Conservation (phyloP, 768 basidiomycete species). For the Boletus vermiculosoides region DNA sequence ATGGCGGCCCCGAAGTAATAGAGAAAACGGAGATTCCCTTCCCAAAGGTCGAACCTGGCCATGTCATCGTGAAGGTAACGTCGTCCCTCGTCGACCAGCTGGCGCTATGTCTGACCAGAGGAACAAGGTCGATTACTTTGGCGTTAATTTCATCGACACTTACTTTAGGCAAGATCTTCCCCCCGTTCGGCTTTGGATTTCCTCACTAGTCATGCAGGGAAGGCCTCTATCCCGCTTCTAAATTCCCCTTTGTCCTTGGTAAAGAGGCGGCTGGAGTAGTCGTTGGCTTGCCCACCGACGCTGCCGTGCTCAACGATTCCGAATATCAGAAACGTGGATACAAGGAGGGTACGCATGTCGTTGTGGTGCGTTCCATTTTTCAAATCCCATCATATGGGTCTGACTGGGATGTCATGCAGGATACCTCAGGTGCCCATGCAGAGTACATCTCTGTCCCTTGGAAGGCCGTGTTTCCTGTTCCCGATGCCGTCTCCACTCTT, state of each 20-base stretch:
- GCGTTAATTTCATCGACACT: constrained; percentile 86
- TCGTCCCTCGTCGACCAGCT: neutral
- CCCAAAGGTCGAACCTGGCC: constrained; percentile 55
- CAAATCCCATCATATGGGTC: neutral
- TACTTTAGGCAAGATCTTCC: constrained; percentile 61
- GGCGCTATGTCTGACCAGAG: neutral
- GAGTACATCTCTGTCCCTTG: constrained; percentile 71
- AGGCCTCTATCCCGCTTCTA: constrained; percentile 60
- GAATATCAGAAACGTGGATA: constrained; percentile 65
- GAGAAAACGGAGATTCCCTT: constrained; percentile 67
- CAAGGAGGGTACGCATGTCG: constrained; percentile 69
- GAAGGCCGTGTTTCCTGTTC: constrained; percentile 62
- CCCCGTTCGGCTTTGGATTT: neutral
- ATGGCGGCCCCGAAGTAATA: constrained; percentile 76
- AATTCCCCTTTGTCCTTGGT: constrained; percentile 69
- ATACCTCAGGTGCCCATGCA: constrained; percentile 53
- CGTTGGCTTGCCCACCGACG: constrained; percentile 69
- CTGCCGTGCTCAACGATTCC: constrained; percentile 53
- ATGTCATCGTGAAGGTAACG: constrained; percentile 49
- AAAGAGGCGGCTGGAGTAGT: constrained; percentile 79
- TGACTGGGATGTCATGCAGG: constrained; percentile 32
- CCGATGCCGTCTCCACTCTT: constrained; percentile 54
- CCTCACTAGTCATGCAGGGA: constrained; percentile 37
- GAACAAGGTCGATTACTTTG: constrained; percentile 64
- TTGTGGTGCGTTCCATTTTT: constrained; percentile 49